Evolutionary conservation across 192 early-diverging fungal genomes (phyloP).

Genomic region (Coemansia sp.): DNA sequence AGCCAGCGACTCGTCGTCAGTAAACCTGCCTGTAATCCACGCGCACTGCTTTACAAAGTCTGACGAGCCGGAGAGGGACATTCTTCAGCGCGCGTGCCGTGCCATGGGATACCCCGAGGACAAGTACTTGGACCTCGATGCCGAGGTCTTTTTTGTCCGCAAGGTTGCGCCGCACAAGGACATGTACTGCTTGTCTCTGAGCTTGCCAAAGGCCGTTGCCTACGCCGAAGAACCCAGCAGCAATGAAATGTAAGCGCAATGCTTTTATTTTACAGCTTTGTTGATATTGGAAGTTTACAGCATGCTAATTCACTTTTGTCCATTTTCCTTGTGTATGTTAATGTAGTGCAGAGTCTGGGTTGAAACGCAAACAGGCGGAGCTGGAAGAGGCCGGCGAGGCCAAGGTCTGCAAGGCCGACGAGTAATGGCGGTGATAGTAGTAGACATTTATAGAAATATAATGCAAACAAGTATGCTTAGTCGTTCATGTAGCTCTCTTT

Average conservation of each 20-base stretch:
- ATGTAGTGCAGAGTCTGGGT: conserved; percentile 4
- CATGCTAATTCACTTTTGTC: too few species aligned
- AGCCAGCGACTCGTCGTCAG: conserved; percentile 3
- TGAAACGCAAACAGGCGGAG: conserved; percentile 11
- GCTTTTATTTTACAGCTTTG: not conserved
- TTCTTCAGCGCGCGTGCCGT: conserved; percentile 39
- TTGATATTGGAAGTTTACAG: not conserved
- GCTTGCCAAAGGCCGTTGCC: conserved; percentile 73
- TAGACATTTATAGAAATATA: not conserved
- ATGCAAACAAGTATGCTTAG: not conserved
- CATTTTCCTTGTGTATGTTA: not conserved
- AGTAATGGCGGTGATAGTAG: not conserved
- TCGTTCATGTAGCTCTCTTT: not conserved
- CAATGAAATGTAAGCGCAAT: conserved; percentile 25
- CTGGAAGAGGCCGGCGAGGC: not conserved
- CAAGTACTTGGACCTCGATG: conserved; percentile 28
- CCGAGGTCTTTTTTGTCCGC: conserved; percentile 75
- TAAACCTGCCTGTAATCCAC: conserved; percentile 82
- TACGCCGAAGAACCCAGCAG: conserved; percentile 35
- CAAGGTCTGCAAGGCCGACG: conserved; percentile 4
- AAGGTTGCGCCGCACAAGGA: conserved; percentile 98
- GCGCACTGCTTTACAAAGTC: conserved; percentile 92
- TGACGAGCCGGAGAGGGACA: conserved; percentile 65
- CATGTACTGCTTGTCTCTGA: conserved; percentile 94
- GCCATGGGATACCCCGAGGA: conserved; percentile 56